Percentiles rank a stretch among this genome's conserved stretches.
Evolutionary conservation across 352 stramenopile species (phyloP).

Genomic region (Phytopythium oedochilum): DNA sequence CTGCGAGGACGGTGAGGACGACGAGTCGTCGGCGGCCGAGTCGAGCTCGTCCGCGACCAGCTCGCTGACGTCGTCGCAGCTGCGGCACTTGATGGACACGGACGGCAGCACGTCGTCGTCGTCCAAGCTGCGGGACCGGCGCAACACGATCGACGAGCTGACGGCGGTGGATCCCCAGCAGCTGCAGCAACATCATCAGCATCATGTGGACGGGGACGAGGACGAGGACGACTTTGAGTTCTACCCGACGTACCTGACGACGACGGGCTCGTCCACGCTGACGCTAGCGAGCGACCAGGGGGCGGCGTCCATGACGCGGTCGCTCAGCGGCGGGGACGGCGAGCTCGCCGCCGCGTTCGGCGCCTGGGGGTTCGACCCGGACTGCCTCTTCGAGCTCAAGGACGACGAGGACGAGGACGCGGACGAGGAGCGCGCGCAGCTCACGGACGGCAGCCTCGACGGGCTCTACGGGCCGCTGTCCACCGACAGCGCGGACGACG

Average conservation of each 20-base stretch:
- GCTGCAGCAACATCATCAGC: too few relatives aligned
- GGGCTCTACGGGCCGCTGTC: background rate
- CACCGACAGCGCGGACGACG: background rate
- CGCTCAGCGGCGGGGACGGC: constrained; percentile 7
- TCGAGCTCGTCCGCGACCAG: constrained; percentile 15
- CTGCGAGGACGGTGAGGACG: background rate
- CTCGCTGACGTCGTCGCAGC: constrained; percentile 31
- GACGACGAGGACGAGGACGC: constrained; percentile 13
- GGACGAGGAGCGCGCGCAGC: background rate
- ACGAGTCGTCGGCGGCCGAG: constrained; percentile 1
- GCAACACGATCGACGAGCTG: constrained; percentile 7
- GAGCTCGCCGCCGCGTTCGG: constrained; percentile 13
- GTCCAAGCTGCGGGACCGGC: background rate
- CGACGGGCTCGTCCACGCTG: constrained; percentile 9
- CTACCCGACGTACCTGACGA: constrained; percentile 21
- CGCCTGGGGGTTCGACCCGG: constrained; percentile 21
- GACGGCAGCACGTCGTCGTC: constrained; percentile 16
- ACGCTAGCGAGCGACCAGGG: constrained; percentile 8
- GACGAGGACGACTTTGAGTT: constrained; percentile 39
- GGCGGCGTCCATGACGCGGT: constrained; percentile 1
- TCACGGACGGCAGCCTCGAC: constrained; percentile 2
- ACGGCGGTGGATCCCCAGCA: background rate
- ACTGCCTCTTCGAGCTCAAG: constrained; percentile 31
- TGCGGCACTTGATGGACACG: constrained; percentile 19
- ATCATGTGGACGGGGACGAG: constrained; percentile 12